Percentiles rank a stretch among this genome's conserved stretches.
Conservation (phyloP, 192 early-diverging fungal species). For the Podila epigama region DNA sequence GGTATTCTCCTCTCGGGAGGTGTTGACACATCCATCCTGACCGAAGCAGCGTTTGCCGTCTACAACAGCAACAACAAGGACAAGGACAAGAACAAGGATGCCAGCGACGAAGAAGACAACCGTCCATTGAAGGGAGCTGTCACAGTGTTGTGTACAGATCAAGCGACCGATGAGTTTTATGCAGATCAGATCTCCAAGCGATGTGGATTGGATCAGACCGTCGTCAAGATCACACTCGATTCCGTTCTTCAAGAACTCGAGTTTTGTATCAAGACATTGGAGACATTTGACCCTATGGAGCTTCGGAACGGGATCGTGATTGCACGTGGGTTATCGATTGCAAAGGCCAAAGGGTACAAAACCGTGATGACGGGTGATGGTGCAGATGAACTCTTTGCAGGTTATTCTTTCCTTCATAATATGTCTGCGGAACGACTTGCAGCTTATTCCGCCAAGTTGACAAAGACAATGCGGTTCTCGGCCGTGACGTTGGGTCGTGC, state of each 20-base stretch:
- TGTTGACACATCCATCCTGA: conserved; percentile 75
- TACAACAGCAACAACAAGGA: conserved; percentile 7
- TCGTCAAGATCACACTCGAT: conserved; percentile 55
- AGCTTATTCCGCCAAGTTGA: conserved; percentile 59
- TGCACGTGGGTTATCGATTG: conserved; percentile 56
- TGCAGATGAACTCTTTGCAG: conserved; percentile 77
- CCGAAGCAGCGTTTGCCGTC: conserved; percentile 51
- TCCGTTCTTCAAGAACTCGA: conserved; percentile 52
- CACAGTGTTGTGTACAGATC: conserved; percentile 58
- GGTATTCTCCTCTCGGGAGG: conserved; percentile 65
- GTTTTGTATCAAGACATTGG: conserved; percentile 59
- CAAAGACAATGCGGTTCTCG: conserved; percentile 59
- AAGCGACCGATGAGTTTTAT: conserved; percentile 62
- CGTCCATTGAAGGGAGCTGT: conserved; percentile 54
- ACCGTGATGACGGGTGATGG: conserved; percentile 70
- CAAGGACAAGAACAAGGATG: background rate
- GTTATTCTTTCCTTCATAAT: conserved; percentile 66
- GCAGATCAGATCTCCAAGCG: conserved; percentile 56
- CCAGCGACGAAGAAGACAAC: background rate
- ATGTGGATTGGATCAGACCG: conserved; percentile 52
- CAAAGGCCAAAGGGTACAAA: conserved; percentile 53
- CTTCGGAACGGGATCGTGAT: conserved; percentile 69
- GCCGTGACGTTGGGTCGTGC: conserved; percentile 57
- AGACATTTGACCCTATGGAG: conserved; percentile 79
- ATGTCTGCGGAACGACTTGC: conserved; percentile 56